Evolutionary conservation across 83 land plant species (phyloP).

Genomic region (Thuja plicata): DNA sequence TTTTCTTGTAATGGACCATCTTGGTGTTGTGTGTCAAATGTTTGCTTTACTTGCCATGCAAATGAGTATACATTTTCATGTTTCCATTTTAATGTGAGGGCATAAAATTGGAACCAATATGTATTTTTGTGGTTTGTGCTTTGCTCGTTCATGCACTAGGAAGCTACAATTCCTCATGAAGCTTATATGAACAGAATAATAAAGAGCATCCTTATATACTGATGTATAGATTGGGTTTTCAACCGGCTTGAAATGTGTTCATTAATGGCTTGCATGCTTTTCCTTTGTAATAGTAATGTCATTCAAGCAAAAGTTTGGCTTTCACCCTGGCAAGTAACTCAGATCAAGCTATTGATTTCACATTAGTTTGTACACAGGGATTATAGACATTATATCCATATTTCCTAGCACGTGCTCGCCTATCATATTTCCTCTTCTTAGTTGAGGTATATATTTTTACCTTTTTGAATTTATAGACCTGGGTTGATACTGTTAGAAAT

Average conservation of each 20-base stretch:
- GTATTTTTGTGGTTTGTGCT: too few species aligned
- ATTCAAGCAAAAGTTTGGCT: not conserved
- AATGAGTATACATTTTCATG: not conserved
- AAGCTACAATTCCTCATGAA: too few species aligned
- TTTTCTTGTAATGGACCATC: not conserved
- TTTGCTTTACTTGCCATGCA: not conserved
- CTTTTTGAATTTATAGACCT: not conserved
- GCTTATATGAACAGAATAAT: too few species aligned
- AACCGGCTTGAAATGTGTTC: not conserved
- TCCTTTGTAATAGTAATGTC: not conserved
- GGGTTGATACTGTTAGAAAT: not conserved
- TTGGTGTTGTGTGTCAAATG: not conserved
- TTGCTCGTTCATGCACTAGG: too few species aligned
- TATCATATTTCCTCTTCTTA: not conserved
- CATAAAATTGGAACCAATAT: too few species aligned
- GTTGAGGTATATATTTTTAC: not conserved
- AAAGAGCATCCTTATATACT: too few species aligned
- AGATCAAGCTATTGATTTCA: not conserved
- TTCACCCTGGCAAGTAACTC: not conserved
- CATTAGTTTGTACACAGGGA: not conserved
- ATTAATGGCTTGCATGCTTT: not conserved
- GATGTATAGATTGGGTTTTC: not conserved
- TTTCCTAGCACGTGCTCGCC: not conserved
- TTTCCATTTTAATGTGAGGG: not conserved
- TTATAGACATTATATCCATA: not conserved